Evolutionary conservation across 1,284 basidiomycete species (phyloP).

Genomic region (Trametes pubescens): DNA sequence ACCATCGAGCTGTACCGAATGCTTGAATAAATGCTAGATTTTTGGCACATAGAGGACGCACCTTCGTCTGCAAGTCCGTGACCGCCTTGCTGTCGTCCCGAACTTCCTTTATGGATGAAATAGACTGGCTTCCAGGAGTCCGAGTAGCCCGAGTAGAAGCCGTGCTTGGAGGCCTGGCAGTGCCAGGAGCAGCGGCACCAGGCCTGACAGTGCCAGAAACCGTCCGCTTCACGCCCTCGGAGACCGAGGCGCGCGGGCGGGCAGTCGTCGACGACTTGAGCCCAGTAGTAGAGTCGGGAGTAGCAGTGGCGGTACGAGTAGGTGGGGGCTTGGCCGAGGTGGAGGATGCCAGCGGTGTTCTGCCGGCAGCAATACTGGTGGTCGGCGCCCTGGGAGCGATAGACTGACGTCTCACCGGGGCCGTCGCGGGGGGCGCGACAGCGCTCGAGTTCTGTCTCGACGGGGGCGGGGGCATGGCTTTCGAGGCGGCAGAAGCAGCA

Average conservation of each 20-base stretch:
- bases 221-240: slow-evolving; percentile 45
- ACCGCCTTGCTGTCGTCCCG: slow-evolving; percentile 65
- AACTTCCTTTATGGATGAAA: slow-evolving; percentile 74
- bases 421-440: slow-evolving; percentile 33
- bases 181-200: slow-evolving; percentile 26
- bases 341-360: slow-evolving; percentile 28
- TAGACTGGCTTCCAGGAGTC: slow-evolving; percentile 57
- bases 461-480: slow-evolving; percentile 31
- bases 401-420: slow-evolving; percentile 36
- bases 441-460: slow-evolving; percentile 41
- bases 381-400: slow-evolving; percentile 47
- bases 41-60: slow-evolving; percentile 34
- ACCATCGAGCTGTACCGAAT: slow-evolving; percentile 59
- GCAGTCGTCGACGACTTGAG: slow-evolving; percentile 38
- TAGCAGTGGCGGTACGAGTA: slow-evolving; percentile 57
- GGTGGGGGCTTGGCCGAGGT: slow-evolving; percentile 25
- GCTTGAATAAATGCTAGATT: slow-evolving; percentile 8
- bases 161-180: slow-evolving; percentile 39
- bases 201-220: slow-evolving; percentile 41
- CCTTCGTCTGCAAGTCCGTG: slow-evolving; percentile 70
- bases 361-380: slow-evolving; percentile 36
- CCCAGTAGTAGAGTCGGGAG: slow-evolving; percentile 45
- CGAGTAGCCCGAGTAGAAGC: slow-evolving; percentile 49
- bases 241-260: slow-evolving; percentile 46
- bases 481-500: slow-evolving; percentile 49